Conservation (phyloP, 805 yeast genomes). For the Candida krabiensis region DNA sequence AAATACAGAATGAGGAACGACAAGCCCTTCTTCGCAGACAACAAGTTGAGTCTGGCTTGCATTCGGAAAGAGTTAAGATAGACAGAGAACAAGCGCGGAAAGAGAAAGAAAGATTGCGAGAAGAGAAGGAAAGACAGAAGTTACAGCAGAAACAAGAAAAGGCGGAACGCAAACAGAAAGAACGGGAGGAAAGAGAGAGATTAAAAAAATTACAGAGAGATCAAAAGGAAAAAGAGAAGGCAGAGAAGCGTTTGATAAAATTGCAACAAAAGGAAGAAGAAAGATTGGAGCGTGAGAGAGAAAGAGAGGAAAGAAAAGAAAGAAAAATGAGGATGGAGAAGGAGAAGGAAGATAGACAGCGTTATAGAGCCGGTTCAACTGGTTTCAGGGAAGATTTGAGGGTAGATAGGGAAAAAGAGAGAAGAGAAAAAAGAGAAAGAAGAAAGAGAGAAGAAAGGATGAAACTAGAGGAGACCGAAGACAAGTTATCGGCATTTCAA, state of each 20-base stretch:
- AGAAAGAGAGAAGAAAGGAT: conserved; percentile 15
- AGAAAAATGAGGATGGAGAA: conserved; percentile 15
- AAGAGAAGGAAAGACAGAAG: conserved; percentile 23
- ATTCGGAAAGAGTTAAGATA: conserved; percentile 5
- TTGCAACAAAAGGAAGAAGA: conserved; percentile 25
- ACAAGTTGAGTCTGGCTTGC: conserved; percentile 11
- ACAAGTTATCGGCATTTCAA: conserved; percentile 72
- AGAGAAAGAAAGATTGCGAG: conserved; percentile 20
- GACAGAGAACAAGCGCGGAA: conserved; percentile 15
- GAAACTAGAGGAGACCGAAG: conserved; percentile 40
- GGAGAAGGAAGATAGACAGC: conserved; percentile 18
- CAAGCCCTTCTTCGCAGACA: conserved; percentile 8
- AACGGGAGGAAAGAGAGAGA: conserved; percentile 21
- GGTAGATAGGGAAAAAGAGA: conserved; percentile 16
- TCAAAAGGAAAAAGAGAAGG: conserved; percentile 25
- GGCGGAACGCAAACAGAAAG: conserved; percentile 20
- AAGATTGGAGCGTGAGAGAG: conserved; percentile 21
- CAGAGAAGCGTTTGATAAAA: conserved; percentile 21
- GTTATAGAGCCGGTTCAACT: conserved; percentile 12
- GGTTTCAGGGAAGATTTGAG: conserved; percentile 18
- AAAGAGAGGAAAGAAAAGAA: conserved; percentile 19
- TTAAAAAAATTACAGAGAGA: conserved; percentile 21
- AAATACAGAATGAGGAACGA: conserved; percentile 20
- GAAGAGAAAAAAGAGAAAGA: conserved; percentile 22
- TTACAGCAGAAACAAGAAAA: conserved; percentile 20